Evolutionary conservation across 352 stramenopile genomes (phyloP).

Genomic region (Globisporangium solare): DNA sequence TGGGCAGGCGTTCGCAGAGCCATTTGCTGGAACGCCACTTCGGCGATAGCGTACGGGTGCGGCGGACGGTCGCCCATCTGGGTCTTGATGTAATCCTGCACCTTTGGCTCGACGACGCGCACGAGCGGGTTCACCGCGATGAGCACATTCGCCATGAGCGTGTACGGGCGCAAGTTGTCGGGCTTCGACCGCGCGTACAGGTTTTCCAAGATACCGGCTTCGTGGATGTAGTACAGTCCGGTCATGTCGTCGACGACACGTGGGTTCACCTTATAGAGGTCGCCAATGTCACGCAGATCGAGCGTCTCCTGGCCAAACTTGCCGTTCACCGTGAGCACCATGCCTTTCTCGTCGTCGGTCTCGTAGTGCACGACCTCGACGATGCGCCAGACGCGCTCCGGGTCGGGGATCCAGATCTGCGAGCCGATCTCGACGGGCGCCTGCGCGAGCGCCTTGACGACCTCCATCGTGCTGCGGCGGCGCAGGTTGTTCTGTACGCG

Average conservation of each 20-base stretch:
- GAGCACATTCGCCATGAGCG: conserved; percentile 87
- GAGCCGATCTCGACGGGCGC: conserved; percentile 70
- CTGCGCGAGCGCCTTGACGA: conserved; percentile 55
- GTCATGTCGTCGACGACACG: conserved; percentile 88
- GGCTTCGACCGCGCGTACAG: conserved; percentile 64
- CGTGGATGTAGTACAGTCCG: conserved; percentile 86
- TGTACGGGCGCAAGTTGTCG: conserved; percentile 78
- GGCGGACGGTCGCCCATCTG: conserved; percentile 82
- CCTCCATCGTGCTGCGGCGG: conserved; percentile 65
- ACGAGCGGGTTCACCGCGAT: conserved; percentile 87
- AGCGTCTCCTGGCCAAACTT: conserved; percentile 69
- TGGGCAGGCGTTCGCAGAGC: conserved; percentile 71
- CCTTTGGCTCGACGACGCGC: conserved; percentile 71
- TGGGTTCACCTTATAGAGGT: conserved; percentile 85
- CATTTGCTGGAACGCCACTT: conserved; percentile 89
- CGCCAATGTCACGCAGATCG: conserved; percentile 77
- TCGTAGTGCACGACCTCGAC: conserved; percentile 72
- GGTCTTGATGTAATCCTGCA: conserved; percentile 86
- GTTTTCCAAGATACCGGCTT: conserved; percentile 83
- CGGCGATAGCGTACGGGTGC: conserved; percentile 79
- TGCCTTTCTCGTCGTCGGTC: conserved; percentile 40
- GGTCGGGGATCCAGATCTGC: conserved; percentile 86
- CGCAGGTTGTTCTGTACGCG: conserved; percentile 56
- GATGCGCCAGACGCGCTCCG: conserved; percentile 77
- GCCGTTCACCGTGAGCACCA: conserved; percentile 64